These are phyloP conservation scores for Boletus semigastroideus DNA, from an alignment of 1,284 basidiomycete species.

Conservation along the genomic window DNA sequence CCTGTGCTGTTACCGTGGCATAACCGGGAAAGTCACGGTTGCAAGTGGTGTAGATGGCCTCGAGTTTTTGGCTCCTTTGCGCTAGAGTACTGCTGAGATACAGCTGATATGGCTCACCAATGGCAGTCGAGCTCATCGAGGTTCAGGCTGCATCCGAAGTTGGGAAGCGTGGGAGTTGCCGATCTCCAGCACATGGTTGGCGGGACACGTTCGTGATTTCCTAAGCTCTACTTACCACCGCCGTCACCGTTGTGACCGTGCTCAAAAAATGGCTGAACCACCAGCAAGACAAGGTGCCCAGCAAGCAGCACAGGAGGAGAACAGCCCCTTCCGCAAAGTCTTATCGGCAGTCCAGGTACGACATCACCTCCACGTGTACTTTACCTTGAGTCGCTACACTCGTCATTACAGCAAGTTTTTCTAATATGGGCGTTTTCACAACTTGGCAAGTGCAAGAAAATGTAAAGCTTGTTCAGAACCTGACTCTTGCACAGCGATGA, in stretches of 20 bases:
- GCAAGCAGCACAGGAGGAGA: slow-evolving; percentile 18
- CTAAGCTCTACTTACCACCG: slow-evolving; percentile 1
- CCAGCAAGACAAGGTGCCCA: slow-evolving; percentile 16
- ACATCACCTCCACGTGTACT: slow-evolving; percentile 1
- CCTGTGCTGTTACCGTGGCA: slow-evolving; percentile 62
- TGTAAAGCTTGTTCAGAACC: not conserved
- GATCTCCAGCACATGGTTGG: not conserved
- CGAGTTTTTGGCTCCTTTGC: slow-evolving; percentile 19
- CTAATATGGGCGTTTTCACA: slow-evolving; percentile 62
- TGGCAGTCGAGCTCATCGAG: slow-evolving; percentile 43
- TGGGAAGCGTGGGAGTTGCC: not conserved
- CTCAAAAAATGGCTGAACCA: slow-evolving; percentile 26
- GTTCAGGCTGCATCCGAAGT: slow-evolving; percentile 21
- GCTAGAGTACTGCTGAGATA: slow-evolving; percentile 43
- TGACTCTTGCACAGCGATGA: slow-evolving; percentile 38
- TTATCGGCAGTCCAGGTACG: slow-evolving; percentile 26
- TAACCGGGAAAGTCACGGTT: slow-evolving; percentile 48
- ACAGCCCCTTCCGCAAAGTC: slow-evolving; percentile 26
- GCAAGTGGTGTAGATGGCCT: slow-evolving; percentile 41
- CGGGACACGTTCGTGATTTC: not conserved
- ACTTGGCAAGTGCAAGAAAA: slow-evolving; percentile 46
- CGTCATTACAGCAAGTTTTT: slow-evolving; percentile 57
- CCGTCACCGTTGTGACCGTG: slow-evolving; percentile 2
- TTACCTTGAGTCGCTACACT: slow-evolving; percentile 1
- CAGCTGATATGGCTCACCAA: slow-evolving; percentile 62